phyloP scores from a whole-genome alignment of 2,329 filamentous ascomycete genomes.

The Neofusicoccum sp. region DNA sequence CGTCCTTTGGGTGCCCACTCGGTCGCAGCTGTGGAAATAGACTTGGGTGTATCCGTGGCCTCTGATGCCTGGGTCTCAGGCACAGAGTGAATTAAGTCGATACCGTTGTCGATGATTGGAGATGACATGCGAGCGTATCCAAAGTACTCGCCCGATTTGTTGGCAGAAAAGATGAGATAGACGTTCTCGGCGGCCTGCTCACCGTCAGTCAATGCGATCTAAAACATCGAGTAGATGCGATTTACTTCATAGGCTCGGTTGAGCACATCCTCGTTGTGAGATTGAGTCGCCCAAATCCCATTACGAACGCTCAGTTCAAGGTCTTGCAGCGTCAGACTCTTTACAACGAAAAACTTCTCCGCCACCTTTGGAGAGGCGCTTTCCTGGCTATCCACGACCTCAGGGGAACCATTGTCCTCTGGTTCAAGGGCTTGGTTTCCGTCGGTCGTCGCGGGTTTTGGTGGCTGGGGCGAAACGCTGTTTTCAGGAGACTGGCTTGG shows the following conservation, averaged over 20 bases:
- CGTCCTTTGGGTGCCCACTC: conserved; percentile 75
- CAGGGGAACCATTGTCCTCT: not conserved
- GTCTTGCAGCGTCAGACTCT: conserved; percentile 88
- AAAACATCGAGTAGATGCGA: not conserved
- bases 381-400: conserved; percentile 19
- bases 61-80: conserved; percentile 54
- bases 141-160: conserved; percentile 96
- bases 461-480: conserved; percentile 22
- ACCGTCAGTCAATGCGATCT: not conserved
- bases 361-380: conserved; percentile 43
- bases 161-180: conserved; percentile 91
- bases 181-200: conserved; percentile 73
- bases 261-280: conserved; percentile 82
- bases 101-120: conserved; percentile 72
- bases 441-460: not conserved
- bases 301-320: conserved; percentile 84
- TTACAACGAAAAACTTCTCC: conserved; percentile 87
- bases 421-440: not conserved
- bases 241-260: conserved; percentile 80
- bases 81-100: conserved; percentile 46
- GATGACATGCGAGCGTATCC: conserved; percentile 91
- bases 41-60: conserved; percentile 69
- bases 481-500: conserved; percentile 27
- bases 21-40: conserved; percentile 76
- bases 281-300: conserved; percentile 90